These are phyloP conservation scores for Botrytis hyacinthi DNA, from an alignment of 2,329 filamentous ascomycete genomes.

Conservation along the genomic window DNA sequence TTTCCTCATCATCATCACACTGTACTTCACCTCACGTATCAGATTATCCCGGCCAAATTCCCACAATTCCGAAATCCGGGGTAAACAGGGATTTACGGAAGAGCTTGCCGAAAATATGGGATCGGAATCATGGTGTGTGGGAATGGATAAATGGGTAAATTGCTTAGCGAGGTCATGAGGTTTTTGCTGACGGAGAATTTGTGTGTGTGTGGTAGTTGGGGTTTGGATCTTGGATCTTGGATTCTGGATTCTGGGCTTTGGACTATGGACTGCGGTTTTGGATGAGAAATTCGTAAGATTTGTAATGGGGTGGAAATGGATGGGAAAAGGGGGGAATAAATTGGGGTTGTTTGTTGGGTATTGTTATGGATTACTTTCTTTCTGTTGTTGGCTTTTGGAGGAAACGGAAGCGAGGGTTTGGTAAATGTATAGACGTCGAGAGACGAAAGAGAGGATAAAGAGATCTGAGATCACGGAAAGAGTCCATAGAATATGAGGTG, in stretches of 20 bases:
- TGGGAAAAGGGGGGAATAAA: background rate
- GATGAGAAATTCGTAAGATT: background rate
- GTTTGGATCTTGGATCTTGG: background rate
- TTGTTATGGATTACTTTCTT: background rate
- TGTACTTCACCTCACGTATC: background rate
- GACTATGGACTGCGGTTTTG: background rate
- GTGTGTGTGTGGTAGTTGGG: no score
- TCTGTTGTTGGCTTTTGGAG: background rate
- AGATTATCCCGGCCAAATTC: background rate
- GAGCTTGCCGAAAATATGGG: background rate
- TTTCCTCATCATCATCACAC: background rate
- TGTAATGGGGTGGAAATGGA: background rate
- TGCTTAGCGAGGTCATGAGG: background rate
- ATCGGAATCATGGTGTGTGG: background rate
- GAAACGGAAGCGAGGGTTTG: background rate
- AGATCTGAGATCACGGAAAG: background rate
- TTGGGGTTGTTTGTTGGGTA: background rate
- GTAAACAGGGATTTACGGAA: constrained; percentile 13
- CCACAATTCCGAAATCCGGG: background rate
- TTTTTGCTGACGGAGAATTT: background rate
- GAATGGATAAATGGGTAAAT: constrained; percentile 2
- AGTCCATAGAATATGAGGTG: background rate
- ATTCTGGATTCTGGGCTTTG: background rate
- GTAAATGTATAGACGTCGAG: background rate
- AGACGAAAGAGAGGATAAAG: background rate